Evolutionary conservation across 2,329 filamentous ascomycete species (phyloP).

Genomic region (Aspergillus carbonarius): DNA sequence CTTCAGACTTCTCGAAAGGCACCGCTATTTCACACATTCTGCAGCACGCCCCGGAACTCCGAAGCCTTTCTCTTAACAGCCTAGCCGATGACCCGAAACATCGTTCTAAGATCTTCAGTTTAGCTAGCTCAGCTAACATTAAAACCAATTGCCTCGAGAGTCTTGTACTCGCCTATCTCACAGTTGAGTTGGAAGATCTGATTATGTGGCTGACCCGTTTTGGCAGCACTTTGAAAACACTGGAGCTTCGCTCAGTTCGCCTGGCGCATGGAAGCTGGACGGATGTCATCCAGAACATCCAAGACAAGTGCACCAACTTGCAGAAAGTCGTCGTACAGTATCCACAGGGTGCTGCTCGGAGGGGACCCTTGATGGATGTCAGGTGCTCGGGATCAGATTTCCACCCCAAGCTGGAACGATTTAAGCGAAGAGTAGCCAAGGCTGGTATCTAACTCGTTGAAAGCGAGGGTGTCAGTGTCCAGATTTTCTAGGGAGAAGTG

Average conservation of each 20-base stretch:
- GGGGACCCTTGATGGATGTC: neutral
- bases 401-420: neutral
- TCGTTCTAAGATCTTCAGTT: neutral
- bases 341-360: neutral
- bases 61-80: neutral
- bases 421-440: neutral
- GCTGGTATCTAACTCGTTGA: neutral
- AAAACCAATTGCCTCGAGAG: neutral
- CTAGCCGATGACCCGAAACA: neutral
- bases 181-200: neutral
- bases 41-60: neutral
- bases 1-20: neutral
- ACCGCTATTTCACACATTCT: neutral
- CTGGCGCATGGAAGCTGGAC: neutral
- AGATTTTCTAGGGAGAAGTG: neutral
- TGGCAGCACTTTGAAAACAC: neutral
- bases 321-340: neutral
- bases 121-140: neutral
- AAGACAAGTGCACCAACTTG: neutral
- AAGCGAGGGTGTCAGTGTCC: neutral
- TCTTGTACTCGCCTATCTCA: neutral
- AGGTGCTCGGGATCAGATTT: neutral
- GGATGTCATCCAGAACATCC: neutral
- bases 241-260: neutral
- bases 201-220: neutral